These are phyloP conservation scores for Zygosaccharomyces gambellarensis DNA, from an alignment of 805 yeast genomes.

Conservation along the genomic window DNA sequence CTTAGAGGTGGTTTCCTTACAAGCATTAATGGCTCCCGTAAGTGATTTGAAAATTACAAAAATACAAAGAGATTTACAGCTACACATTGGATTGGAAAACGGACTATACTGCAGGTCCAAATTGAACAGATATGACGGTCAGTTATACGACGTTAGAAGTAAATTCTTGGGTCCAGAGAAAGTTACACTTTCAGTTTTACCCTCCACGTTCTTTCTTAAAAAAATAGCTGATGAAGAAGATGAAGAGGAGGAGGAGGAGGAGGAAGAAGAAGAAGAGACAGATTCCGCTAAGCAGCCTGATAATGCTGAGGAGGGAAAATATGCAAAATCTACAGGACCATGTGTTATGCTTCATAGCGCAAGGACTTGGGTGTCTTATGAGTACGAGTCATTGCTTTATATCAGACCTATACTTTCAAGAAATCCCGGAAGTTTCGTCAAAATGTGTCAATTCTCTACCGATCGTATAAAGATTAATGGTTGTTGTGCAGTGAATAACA, in stretches of 20 bases:
- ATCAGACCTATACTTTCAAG: conserved; percentile 29
- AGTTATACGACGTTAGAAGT: conserved; percentile 56
- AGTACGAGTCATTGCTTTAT: conserved; percentile 17
- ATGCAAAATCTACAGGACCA: conserved; percentile 11
- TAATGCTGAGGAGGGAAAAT: conserved; percentile 9
- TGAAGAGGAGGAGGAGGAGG: conserved; percentile 20
- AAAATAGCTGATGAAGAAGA: conserved; percentile 37
- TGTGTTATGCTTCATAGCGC: conserved; percentile 33
- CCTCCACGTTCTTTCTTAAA: conserved; percentile 11
- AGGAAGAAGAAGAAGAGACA: conserved; percentile 15
- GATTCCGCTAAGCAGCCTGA: conserved; percentile 6
- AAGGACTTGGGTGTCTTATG: conserved; percentile 35
- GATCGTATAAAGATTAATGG: conserved; percentile 26
- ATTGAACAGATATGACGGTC: conserved; percentile 57
- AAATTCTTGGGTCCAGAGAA: conserved; percentile 71
- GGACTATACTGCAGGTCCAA: conserved; percentile 71
- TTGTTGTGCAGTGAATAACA: conserved; percentile 21
- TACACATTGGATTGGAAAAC: conserved; percentile 78
- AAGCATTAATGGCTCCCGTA: conserved; percentile 56
- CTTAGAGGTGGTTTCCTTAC: conserved; percentile 57
- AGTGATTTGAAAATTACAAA: conserved; percentile 32
- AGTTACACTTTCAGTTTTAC: conserved; percentile 42
- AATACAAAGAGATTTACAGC: conserved; percentile 29
- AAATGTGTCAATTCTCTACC: conserved; percentile 20
- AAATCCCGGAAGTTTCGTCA: conserved; percentile 15